Evolutionary conservation across 1,139 yeast genomes (phyloP), one percentile per base, ranked within the genome.

Genomic region (Meyerozyma sp.): DNA sequence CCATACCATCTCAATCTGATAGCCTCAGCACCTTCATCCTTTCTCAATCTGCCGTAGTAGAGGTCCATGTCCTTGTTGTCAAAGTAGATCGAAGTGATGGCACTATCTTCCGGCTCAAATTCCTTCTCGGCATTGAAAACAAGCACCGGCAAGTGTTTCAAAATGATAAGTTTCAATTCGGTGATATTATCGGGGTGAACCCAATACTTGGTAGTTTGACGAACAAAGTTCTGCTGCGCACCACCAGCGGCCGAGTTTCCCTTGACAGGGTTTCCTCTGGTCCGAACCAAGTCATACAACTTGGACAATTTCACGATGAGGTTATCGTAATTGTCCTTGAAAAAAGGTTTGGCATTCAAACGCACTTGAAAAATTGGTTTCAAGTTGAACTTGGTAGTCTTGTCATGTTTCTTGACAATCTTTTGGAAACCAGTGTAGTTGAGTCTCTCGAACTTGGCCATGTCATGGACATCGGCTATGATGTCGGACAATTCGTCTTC

Each of bases 21-120:
- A 20, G 98, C 98, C 67, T 93, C 98, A 8, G 98, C 98, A 63
- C 98, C 98, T 73, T 93, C 99, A 54, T 89, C 95, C 66, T 93
- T 93, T 62, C 94, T 82, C 57, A 93, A 75, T 66, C 98, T 82
- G 39, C 98, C 98, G 55, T 88, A 86, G 67, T 93, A 93, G 46
- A 93, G 75, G 57, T 93, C 98, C 75, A 93, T 79, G 49, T 84
- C 83, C 51, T 81, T 76, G 63, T 93, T 89, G 66, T 93, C 98
- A 58, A 84, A 93, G 68, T 93, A 93, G 57, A 93, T 93, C 5
- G 98, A 93, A 5, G 98, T 89, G 58, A 93, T 93, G 26, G 98
- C 98, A 48, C 93, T 79, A 63, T 93, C 98, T 62, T 91, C 98
- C 35, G 78, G 73, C 64, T 90, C 96, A 57, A 93, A 93, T 64